phyloP scores from a whole-genome alignment of 139 green algal genomes.

The Nannochloris sp. region DNA sequence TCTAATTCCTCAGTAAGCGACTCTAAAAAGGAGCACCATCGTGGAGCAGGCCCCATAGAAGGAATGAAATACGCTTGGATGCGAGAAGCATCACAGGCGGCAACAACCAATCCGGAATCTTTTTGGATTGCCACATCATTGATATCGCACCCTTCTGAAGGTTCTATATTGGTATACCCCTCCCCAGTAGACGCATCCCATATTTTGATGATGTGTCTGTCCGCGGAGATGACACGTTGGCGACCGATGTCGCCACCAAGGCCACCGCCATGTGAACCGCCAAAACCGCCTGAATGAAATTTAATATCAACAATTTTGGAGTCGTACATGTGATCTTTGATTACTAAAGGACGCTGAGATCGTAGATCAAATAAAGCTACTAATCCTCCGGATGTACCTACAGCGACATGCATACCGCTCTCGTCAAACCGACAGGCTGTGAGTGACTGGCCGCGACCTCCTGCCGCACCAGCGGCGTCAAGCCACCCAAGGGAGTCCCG shows the following conservation, averaged over 20 bases:
- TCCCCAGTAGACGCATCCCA: conserved; percentile 60
- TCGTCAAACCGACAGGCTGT: conserved; percentile 84
- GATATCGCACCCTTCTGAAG: conserved; percentile 60
- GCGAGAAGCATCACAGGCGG: conserved; percentile 52
- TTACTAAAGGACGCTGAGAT: conserved; percentile 55
- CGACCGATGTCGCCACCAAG: neutral
- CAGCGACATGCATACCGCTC: conserved; percentile 71
- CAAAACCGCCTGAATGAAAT: conserved; percentile 53
- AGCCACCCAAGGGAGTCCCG: conserved; percentile 44
- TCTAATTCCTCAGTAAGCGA: conserved; percentile 95
- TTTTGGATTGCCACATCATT: conserved; percentile 82
- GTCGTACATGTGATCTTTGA: conserved; percentile 97
- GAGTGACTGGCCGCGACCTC: conserved; percentile 51
- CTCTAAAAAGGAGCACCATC: conserved; percentile 95
- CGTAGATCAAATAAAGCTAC: conserved; percentile 86
- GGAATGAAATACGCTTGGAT: conserved; percentile 89
- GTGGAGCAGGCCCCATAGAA: conserved; percentile 79
- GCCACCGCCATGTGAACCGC: neutral
- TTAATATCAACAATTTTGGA: conserved; percentile 88
- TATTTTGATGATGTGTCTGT: conserved; percentile 82
- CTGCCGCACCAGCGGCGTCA: conserved; percentile 54
- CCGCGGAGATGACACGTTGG: conserved; percentile 67
- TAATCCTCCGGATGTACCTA: conserved; percentile 73
- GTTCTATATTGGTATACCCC: conserved; percentile 74
- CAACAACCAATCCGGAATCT: conserved; percentile 53